phyloP scores from a whole-genome alignment of 352 stramenopile species.

The Achlya hypogyna region DNA sequence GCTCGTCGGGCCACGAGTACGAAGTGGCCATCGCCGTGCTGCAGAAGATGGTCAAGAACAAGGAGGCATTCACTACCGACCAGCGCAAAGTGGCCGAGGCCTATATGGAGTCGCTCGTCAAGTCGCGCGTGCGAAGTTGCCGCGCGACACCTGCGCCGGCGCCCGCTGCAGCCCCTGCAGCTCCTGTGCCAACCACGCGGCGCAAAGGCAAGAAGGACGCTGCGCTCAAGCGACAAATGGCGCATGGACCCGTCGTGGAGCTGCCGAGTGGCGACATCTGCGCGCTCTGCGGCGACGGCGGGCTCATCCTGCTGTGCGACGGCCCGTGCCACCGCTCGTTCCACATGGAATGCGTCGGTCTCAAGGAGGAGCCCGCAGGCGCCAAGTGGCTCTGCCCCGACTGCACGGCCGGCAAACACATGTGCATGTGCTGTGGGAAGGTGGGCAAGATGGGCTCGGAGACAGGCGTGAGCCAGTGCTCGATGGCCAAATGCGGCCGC shows the following conservation, averaged over 20 bases:
- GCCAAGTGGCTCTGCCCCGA: slow-evolving; percentile 88
- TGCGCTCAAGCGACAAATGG: slow-evolving; percentile 2
- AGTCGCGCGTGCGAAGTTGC: slow-evolving; percentile 73
- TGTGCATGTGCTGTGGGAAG: slow-evolving; percentile 88
- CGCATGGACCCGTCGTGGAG: not conserved
- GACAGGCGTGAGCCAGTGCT: slow-evolving; percentile 86
- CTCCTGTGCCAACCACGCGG: not conserved
- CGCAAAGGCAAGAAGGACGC: slow-evolving; percentile 22
- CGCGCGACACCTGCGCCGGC: slow-evolving; percentile 25
- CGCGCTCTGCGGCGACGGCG: slow-evolving; percentile 86
- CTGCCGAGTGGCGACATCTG: slow-evolving; percentile 80
- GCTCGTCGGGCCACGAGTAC: slow-evolving; percentile 47
- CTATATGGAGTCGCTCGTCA: slow-evolving; percentile 69
- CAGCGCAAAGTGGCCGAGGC: slow-evolving; percentile 60
- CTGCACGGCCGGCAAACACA: slow-evolving; percentile 80
- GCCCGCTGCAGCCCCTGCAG: not conserved
- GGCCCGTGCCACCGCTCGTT: slow-evolving; percentile 89
- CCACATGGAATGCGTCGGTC: slow-evolving; percentile 86
- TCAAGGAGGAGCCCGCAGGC: slow-evolving; percentile 72
- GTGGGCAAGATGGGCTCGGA: slow-evolving; percentile 83
- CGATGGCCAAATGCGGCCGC: slow-evolving; percentile 85
- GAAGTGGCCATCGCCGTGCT: slow-evolving; percentile 81
- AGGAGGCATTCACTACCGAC: slow-evolving; percentile 70
- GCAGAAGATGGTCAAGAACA: slow-evolving; percentile 67
- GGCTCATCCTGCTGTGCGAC: slow-evolving; percentile 87